Base-by-base conservation (phyloP, 805 yeast genomes). In the Saturnispora sekii region DNA sequence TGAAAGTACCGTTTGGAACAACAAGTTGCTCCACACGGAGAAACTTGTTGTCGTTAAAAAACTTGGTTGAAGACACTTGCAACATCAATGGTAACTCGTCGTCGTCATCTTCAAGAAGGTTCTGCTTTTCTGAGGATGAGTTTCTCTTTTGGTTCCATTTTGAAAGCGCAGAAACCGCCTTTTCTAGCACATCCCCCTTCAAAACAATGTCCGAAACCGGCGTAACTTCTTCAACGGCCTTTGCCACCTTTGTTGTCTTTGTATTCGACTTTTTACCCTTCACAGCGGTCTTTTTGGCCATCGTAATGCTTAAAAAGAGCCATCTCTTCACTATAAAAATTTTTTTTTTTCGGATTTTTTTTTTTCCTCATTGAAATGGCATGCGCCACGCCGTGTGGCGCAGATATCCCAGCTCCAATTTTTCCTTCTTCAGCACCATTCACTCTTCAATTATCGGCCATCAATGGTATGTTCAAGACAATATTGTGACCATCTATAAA, bases 121-220 rank as follows among this genome's bases (percentile, higher is more conserved):
- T 66, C 26, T 66, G 57, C 51, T 51, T 46, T 7, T 30, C 26
- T 1, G 43, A 30, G 4, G 61, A 58, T 26, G 54, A 51, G 18
- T 53, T 51, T 26, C 58, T 55, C 39, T 66, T 59, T 28, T 68
- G 60, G 42, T 74, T 60, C 62, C 72, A 87, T 59, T 82, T 81
- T 45, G 68, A 65, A 57, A 93, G 72, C 53, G 87, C 94, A 14
- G 65, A 56, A 38, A 84, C 61, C 10, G 90, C 89, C 50, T 74
- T 74, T 15, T 52, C 48, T 12, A 74, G 57, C 29, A 53, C 52
- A 1, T 45, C 40, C 10, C 54, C 58, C 41, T 61, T 57, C 5
- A 18, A 35, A 18, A 30, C 40, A 45, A 49, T 10, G 45, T 43
- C 16, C 30, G 47, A 31, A 40, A 43, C 36, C 33, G 48, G 50